Evolutionary conservation across 1,139 yeast genomes (phyloP).

Genomic region (Nakaseomyces uthaithaninus): DNA sequence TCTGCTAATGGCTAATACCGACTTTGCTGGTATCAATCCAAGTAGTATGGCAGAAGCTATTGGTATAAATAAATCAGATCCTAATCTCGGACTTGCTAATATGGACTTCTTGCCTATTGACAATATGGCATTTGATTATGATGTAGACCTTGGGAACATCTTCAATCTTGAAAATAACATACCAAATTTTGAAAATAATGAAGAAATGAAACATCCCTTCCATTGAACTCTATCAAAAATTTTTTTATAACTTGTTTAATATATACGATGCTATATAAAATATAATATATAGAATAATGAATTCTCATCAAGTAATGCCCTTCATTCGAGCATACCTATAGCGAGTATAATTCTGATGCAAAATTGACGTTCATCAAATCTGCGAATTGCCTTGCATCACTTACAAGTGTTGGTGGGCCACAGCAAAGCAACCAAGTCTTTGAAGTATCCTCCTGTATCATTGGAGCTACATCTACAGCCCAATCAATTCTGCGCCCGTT

Average conservation of each 20-base stretch:
- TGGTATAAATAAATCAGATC: conserved; percentile 17
- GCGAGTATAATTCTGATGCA: conserved; percentile 12
- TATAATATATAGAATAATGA: too few relatives aligned
- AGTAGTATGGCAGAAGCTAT: conserved; percentile 30
- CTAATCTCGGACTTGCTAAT: conserved; percentile 11
- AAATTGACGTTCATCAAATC: conserved; percentile 10
- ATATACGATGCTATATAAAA: too few relatives aligned
- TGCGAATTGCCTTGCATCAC: conserved; percentile 12
- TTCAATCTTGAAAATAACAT: background rate
- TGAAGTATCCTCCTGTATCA: conserved; percentile 4
- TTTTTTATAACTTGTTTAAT: too few relatives aligned
- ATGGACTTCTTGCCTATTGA: conserved; percentile 25
- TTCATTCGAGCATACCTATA: background rate
- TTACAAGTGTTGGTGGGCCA: conserved; percentile 13
- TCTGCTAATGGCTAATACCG: conserved; percentile 26
- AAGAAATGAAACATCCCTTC: background rate
- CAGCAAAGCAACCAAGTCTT: conserved; percentile 15
- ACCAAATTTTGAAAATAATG: background rate
- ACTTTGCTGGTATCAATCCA: conserved; percentile 29
- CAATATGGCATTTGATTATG: conserved; percentile 22
- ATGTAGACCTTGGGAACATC: conserved; percentile 14
- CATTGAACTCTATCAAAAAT: background rate
- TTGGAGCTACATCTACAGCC: background rate
- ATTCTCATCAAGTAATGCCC: background rate
- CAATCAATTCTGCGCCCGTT: conserved; percentile 2